Evolutionary conservation across 805 yeast species (phyloP), one percentile per base, ranked within the genome.

Genomic region (Metschnikowia arizonensis): DNA sequence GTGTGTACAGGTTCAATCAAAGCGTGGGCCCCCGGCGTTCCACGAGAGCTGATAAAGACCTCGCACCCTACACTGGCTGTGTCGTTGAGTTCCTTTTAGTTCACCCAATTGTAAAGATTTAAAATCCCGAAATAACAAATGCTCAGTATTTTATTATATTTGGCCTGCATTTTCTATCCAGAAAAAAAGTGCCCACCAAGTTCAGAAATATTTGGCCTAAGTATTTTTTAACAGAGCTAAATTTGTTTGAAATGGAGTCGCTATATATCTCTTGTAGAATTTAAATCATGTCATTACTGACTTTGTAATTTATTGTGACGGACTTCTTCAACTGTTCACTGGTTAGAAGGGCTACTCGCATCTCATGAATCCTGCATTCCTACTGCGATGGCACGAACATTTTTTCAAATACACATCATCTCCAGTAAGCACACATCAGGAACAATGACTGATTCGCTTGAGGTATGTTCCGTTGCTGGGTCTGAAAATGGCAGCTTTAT

Each of bases 361-460:
- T 37, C 32, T 37, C 33, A n/a, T 25, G 21, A 32, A 33, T 46
- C 54, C 55, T 50, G 56, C 56, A 53, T 45, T 31, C 44, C 29
- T 25, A 3, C 36, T 43, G 57, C 57, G 57, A 54, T 54, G 57
- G 55, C 57, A 45, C 18, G 49, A 34, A 41, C 39, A 36, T 46
- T 50, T 32, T 49, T 48, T 51, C 37, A 38, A 33, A 8, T 34
- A 34, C 48, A 28, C 45, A 11, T 21, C 28, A 17, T 29, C 26
- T 24, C 21, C 21, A 35, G 42, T 19, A 41, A 67, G 30, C 29
- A 14, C 47, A 19, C 36, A 5, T 10, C 35, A 15, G 12, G 19
- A 46, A 36, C n/a, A 36, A 69, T 79, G 85, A 73, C 80, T 54
- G 79, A 80, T 55, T 72, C 83, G 26, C 67, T 82, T 52, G 85